Percentiles rank a stretch among this genome's conserved stretches.
These are phyloP conservation scores for Middelhovenomyces tepae DNA, from an alignment of 805 yeast genomes.

Conservation along the genomic window DNA sequence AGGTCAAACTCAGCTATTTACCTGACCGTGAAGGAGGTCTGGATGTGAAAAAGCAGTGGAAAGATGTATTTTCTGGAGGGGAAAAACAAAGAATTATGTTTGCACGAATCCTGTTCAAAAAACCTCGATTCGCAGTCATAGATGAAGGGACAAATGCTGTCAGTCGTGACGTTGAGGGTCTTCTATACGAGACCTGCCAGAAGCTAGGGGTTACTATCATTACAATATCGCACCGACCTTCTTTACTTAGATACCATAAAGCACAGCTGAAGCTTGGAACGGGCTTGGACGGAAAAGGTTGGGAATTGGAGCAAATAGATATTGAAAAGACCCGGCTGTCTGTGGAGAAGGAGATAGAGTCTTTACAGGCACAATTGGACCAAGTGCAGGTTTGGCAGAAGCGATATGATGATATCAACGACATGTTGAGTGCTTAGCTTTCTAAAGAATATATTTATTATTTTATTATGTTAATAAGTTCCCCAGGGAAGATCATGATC, in stretches of 20 bases:
- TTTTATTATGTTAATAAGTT: too few relatives aligned
- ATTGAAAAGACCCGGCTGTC: constrained; percentile 57
- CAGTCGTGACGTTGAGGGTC: constrained; percentile 81
- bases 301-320: constrained; percentile 58
- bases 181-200: constrained; percentile 67
- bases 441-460: too few relatives aligned
- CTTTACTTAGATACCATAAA: constrained; percentile 78
- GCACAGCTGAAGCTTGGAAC: constrained; percentile 59
- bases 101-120: constrained; percentile 75
- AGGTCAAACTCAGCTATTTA: constrained; percentile 74
- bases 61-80: constrained; percentile 91
- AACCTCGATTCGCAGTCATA: constrained; percentile 70
- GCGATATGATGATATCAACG: constrained; percentile 51
- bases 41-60: constrained; percentile 58
- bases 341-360: constrained; percentile 67
- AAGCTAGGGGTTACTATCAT: constrained; percentile 64
- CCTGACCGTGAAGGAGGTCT: constrained; percentile 53
- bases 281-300: constrained; percentile 36
- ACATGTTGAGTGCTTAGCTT: constrained; percentile 27
- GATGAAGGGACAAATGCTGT: constrained; percentile 96
- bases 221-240: constrained; percentile 76
- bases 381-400: constrained; percentile 50
- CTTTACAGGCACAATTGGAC: constrained; percentile 50
- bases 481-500: too few relatives aligned
- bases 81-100: constrained; percentile 86